phyloP scores from a whole-genome alignment of 2,329 filamentous ascomycete species.

The Fulvia fulva region DNA sequence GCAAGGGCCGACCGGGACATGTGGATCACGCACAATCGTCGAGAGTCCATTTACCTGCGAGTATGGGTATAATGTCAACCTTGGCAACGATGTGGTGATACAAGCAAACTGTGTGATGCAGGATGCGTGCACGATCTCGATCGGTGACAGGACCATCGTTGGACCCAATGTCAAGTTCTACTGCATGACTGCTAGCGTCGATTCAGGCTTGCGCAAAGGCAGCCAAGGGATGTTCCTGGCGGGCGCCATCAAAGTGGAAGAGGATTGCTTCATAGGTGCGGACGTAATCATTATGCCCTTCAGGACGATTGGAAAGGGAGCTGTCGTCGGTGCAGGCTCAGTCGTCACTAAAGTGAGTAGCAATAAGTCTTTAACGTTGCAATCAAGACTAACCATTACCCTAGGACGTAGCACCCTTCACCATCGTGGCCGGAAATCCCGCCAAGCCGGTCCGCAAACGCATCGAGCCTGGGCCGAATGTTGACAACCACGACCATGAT shows the following conservation, averaged over 20 bases:
- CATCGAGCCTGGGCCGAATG: conserved; percentile 24
- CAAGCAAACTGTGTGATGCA: conserved; percentile 79
- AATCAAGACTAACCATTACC: neutral
- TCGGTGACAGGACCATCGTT: conserved; percentile 67
- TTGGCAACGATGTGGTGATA: conserved; percentile 81
- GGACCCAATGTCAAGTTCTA: conserved; percentile 85
- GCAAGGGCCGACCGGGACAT: conserved; percentile 47
- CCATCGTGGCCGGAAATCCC: conserved; percentile 47
- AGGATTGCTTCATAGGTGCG: conserved; percentile 63
- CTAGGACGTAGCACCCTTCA: conserved; percentile 46
- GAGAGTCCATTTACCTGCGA: conserved; percentile 89
- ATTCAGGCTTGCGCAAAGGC: conserved; percentile 69
- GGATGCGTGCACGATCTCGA: conserved; percentile 77
- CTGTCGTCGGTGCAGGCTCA: conserved; percentile 52
- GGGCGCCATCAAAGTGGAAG: conserved; percentile 69
- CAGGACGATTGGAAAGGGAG: conserved; percentile 50
- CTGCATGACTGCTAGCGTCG: conserved; percentile 67
- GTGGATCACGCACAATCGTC: conserved; percentile 73
- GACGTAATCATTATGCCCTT: conserved; percentile 59
- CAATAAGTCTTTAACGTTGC: neutral
- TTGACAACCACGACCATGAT: conserved; percentile 22
- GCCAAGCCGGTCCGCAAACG: conserved; percentile 27
- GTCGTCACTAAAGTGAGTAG: conserved; percentile 52
- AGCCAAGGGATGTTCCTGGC: conserved; percentile 69
- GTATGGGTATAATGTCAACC: conserved; percentile 90